A percentile compares a stretch with the other conserved stretches of the same genome.
Conservation (phyloP, 768 basidiomycete genomes). For the Pholiota molesta region DNA sequence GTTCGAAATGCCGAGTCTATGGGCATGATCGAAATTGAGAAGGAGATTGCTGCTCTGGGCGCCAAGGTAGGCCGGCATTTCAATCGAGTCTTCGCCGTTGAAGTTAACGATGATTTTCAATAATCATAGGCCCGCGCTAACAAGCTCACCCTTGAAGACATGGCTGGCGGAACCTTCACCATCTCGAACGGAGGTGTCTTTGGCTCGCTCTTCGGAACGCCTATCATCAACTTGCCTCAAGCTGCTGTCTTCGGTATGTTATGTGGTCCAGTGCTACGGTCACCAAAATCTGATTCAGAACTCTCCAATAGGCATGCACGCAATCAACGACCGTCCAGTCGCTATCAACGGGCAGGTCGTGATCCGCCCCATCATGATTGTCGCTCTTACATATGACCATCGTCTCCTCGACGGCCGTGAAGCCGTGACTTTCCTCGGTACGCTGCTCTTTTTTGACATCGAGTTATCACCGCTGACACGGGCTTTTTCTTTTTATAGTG, state of each 20-base stretch:
- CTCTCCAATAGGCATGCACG: constrained; percentile 74
- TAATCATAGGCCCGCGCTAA: constrained; percentile 74
- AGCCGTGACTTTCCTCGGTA: constrained; percentile 96
- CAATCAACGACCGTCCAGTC: constrained; percentile 89
- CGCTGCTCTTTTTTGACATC: constrained; percentile 31
- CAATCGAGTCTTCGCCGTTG: background rate
- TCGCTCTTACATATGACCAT: constrained; percentile 95
- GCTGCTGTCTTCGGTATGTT: constrained; percentile 83
- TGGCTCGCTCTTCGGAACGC: constrained; percentile 96
- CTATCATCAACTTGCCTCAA: constrained; percentile 97
- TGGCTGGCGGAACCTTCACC: constrained; percentile 98
- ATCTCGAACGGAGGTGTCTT: constrained; percentile 99
- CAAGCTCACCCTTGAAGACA: constrained; percentile 96
- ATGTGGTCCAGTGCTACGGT: background rate
- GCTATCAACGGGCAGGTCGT: constrained; percentile 96
- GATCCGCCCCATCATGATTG: constrained; percentile 95
- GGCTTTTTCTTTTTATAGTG: constrained; percentile 46
- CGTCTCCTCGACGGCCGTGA: constrained; percentile 94
- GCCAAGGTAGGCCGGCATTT: constrained; percentile 64
- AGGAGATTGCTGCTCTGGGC: constrained; percentile 87
- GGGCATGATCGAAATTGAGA: constrained; percentile 90
- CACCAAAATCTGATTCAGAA: background rate
- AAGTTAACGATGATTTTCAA: constrained; percentile 8
- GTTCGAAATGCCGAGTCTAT: constrained; percentile 88
- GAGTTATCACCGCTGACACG: background rate